phyloP scores from a whole-genome alignment of 1,284 basidiomycete species.

The Pseudozyma hubeiensis region DNA sequence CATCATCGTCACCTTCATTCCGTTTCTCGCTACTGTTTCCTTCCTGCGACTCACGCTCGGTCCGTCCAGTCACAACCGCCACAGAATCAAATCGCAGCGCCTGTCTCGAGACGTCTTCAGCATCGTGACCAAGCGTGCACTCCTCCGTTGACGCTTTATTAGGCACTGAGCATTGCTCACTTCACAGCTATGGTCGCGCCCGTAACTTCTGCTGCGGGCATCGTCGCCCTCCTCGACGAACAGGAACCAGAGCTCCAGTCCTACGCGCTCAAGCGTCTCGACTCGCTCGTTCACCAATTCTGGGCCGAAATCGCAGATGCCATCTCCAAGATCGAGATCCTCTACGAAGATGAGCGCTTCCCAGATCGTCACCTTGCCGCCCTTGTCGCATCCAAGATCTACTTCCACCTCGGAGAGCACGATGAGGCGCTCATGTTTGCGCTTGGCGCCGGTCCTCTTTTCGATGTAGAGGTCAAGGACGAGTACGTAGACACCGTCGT shows the following conservation, averaged over 20 bases:
- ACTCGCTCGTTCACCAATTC: constrained; percentile 64
- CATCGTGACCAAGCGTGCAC: background rate
- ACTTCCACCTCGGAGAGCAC: constrained; percentile 67
- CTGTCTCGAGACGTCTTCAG: background rate
- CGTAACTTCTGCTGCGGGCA: constrained; percentile 59
- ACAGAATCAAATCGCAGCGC: background rate
- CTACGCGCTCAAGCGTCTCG: constrained; percentile 66
- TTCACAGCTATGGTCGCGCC: constrained; percentile 44
- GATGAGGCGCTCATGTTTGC: constrained; percentile 67
- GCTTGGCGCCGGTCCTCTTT: constrained; percentile 64
- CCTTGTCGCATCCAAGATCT: constrained; percentile 67
- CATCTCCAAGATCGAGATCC: constrained; percentile 65
- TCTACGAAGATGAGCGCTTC: constrained; percentile 65
- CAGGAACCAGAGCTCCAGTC: constrained; percentile 65
- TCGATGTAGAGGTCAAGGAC: constrained; percentile 65
- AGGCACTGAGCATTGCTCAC: background rate
- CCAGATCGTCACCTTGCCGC: constrained; percentile 65
- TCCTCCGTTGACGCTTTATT: background rate
- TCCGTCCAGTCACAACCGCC: background rate
- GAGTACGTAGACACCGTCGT: constrained; percentile 68
- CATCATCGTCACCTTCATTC: no score
- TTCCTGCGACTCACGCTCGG: background rate
- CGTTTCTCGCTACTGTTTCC: no score
- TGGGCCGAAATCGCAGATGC: constrained; percentile 68
- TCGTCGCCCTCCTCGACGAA: constrained; percentile 67